Conservation (phyloP, 768 basidiomycete species). For the Lactarius evosmus region DNA sequence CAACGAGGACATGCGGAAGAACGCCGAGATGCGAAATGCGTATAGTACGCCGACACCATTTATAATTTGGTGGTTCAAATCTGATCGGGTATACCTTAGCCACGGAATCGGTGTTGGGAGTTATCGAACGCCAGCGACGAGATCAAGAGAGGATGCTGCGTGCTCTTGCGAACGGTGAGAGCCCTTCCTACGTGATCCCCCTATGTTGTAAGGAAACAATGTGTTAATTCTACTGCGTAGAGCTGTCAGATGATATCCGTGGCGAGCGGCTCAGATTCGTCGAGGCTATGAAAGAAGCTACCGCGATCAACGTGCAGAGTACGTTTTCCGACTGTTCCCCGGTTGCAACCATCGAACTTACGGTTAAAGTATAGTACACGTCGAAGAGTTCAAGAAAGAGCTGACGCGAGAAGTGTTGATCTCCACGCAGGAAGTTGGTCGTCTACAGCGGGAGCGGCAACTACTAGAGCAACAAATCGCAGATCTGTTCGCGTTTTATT, state of each 20-base stretch:
- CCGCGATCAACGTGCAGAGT: constrained; percentile 83
- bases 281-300: constrained; percentile 94
- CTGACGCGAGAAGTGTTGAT: constrained; percentile 68
- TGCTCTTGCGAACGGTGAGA: constrained; percentile 59
- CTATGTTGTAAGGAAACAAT: constrained; percentile 1
- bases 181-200: constrained; percentile 5
- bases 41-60: constrained; percentile 34
- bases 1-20: constrained; percentile 41
- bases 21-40: constrained; percentile 41
- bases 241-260: constrained; percentile 78
- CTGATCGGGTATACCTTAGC: constrained; percentile 36
- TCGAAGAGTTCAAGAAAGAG: constrained; percentile 85
- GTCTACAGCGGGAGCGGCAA: constrained; percentile 63
- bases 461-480: constrained; percentile 66
- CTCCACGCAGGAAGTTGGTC: constrained; percentile 71
- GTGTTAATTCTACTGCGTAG: constrained; percentile 40
- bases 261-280: constrained; percentile 85
- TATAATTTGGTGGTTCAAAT: constrained; percentile 3
- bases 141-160: constrained; percentile 72
- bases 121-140: constrained; percentile 66
- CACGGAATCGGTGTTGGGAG: constrained; percentile 52
- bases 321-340: constrained; percentile 20
- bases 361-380: constrained; percentile 53
- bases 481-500: constrained; percentile 69
- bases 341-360: constrained; percentile 11